Percentiles rank a stretch among this genome's conserved stretches.
phyloP scores from a whole-genome alignment of 2,329 filamentous ascomycete species.

The Coniochaeta sp. region DNA sequence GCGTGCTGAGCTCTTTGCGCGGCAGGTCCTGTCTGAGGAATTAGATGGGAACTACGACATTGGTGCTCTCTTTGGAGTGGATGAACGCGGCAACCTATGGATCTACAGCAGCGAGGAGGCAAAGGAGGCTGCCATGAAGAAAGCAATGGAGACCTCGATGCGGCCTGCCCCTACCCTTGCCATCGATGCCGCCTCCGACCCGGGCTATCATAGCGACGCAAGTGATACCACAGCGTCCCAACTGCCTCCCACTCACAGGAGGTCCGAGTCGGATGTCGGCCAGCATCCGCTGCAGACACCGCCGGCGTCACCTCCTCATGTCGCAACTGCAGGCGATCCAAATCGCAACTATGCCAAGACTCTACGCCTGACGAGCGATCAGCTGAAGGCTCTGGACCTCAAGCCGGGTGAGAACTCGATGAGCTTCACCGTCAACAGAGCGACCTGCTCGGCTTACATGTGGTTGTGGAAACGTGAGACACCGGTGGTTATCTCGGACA shows the following conservation, averaged over 20 bases:
- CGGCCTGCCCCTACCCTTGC: conserved; percentile 43
- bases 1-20: conserved; percentile 84
- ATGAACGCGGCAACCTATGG: conserved; percentile 96
- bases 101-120: conserved; percentile 98
- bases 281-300: conserved; percentile 52
- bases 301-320: conserved; percentile 55
- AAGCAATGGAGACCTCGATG: conserved; percentile 44
- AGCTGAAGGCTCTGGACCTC: conserved; percentile 78
- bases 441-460: conserved; percentile 87
- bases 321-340: conserved; percentile 58
- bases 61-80: conserved; percentile 87
- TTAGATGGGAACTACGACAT: conserved; percentile 94
- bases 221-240: conserved; percentile 49
- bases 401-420: conserved; percentile 85
- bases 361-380: conserved; percentile 86
- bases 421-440: conserved; percentile 93
- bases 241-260: conserved; percentile 42
- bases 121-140: conserved; percentile 77
- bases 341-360: conserved; percentile 95
- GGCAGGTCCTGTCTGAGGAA: conserved; percentile 88
- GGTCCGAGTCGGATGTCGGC: conserved; percentile 60
- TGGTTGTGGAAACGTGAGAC: conserved; percentile 88
- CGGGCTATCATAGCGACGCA: conserved; percentile 91
- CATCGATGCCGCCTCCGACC: conserved; percentile 82
- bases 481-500: conserved; percentile 95